Evolutionary conservation across 1,139 yeast genomes (phyloP).

Genomic region (Arxiozyma slooffiae): DNA sequence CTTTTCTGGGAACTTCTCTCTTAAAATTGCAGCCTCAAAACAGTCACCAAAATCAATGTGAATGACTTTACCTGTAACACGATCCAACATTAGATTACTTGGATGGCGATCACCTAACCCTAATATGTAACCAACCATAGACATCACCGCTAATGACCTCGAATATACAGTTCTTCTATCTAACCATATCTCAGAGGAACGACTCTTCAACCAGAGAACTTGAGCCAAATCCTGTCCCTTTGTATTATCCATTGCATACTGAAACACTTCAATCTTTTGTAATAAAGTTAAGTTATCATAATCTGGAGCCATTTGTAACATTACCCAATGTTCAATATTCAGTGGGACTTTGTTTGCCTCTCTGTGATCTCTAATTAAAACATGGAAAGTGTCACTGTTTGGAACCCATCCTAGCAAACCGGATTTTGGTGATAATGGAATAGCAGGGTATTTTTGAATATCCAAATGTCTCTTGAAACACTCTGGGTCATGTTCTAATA

Average conservation of each 20-base stretch:
- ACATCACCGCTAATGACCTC: constrained; percentile 93
- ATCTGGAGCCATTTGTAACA: constrained; percentile 98
- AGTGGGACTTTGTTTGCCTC: constrained; percentile 82
- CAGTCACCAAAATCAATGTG: constrained; percentile 99
- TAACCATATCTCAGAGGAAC: constrained; percentile 95
- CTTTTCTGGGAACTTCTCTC: constrained; percentile 96
- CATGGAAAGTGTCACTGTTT: constrained; percentile 93
- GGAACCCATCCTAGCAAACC: constrained; percentile 97
- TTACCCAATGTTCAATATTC: constrained; percentile 88
- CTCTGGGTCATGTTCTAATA: constrained; percentile 82
- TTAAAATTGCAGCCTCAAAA: constrained; percentile 91
- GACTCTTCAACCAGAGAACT: constrained; percentile 90
- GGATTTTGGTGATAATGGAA: constrained; percentile 90
- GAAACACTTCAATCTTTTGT: constrained; percentile 93
- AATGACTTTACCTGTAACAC: constrained; percentile 87
- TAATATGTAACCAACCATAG: constrained; percentile 93
- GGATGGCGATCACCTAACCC: constrained; percentile 99
- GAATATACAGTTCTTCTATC: constrained; percentile 95
- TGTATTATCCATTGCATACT: constrained; percentile 90
- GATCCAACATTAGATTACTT: constrained; percentile 87
- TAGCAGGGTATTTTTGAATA: constrained; percentile 85
- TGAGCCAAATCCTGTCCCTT: constrained; percentile 93
- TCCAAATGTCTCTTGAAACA: constrained; percentile 93
- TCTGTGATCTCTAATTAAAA: constrained; percentile 81
- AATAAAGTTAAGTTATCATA: constrained; percentile 80